Evolutionary conservation across 352 stramenopile species (phyloP).

Genomic region (Discostella stelligera): DNA sequence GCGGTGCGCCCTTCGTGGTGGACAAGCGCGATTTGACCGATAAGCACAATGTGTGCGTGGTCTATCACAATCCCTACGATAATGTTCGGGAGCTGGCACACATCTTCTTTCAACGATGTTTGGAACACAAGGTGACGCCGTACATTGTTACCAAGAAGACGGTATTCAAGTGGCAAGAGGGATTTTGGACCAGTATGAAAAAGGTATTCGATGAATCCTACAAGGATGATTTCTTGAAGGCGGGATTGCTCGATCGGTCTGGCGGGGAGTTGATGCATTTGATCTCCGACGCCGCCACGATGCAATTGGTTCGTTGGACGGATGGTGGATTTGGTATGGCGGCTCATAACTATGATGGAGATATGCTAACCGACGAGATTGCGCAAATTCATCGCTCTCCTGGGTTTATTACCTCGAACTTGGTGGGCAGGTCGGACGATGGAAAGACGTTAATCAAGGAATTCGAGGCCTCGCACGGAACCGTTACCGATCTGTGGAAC

Average conservation of each 20-base stretch:
- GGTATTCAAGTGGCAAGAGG: constrained; percentile 90
- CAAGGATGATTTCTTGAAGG: constrained; percentile 77
- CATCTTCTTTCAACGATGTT: constrained; percentile 85
- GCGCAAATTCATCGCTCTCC: constrained; percentile 86
- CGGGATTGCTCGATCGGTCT: constrained; percentile 81
- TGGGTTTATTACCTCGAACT: constrained; percentile 88
- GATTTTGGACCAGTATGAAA: constrained; percentile 87
- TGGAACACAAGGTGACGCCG: constrained; percentile 83
- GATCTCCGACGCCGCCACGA: constrained; percentile 87
- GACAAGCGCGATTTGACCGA: constrained; percentile 85
- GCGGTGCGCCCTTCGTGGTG: constrained; percentile 76
- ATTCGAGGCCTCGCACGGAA: constrained; percentile 87
- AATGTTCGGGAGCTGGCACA: constrained; percentile 85
- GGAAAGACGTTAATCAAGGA: constrained; percentile 86
- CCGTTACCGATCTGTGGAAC: constrained; percentile 86
- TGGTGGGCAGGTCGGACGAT: constrained; percentile 82
- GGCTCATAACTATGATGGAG: constrained; percentile 88
- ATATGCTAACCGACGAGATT: constrained; percentile 87
- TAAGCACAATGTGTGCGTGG: constrained; percentile 84
- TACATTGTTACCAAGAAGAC: constrained; percentile 90
- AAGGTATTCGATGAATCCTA: constrained; percentile 86
- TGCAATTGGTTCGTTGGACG: constrained; percentile 87
- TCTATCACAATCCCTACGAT: constrained; percentile 89
- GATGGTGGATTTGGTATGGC: constrained; percentile 87
- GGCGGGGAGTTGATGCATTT: constrained; percentile 85